Conservation (phyloP, 768 basidiomycete species). For the Naganishia vishniacii region DNA sequence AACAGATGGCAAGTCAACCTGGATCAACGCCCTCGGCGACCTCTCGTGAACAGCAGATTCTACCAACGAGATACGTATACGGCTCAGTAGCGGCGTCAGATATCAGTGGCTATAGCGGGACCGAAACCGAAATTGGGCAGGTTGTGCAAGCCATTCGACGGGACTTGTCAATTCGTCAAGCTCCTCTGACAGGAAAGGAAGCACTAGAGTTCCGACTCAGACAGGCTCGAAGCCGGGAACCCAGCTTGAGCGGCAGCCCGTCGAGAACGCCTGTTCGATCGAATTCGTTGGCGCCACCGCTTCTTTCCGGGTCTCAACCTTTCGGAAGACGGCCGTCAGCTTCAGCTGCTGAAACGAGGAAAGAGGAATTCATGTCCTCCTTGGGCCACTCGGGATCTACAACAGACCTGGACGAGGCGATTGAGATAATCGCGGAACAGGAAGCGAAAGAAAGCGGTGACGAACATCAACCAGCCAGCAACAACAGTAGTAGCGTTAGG, state of each 20-base stretch:
- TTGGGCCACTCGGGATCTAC: background rate
- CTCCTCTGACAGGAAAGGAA: background rate
- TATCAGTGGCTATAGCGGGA: conserved; percentile 20
- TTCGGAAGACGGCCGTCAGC: conserved; percentile 13
- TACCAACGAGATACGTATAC: conserved; percentile 1
- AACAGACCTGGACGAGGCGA: background rate
- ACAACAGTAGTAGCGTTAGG: no score
- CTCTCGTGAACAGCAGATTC: conserved; percentile 11
- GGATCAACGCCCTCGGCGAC: background rate
- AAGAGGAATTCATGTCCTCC: background rate
- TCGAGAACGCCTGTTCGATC: background rate
- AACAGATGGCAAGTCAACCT: no score
- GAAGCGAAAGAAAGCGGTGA: background rate
- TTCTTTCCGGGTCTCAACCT: background rate
- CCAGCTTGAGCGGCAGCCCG: background rate
- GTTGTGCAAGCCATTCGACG: conserved; percentile 25
- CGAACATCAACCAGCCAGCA: background rate
- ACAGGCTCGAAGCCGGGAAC: background rate
- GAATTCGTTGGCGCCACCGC: conserved; percentile 10
- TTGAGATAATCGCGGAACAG: background rate
- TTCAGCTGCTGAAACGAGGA: background rate
- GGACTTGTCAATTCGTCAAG: conserved; percentile 18
- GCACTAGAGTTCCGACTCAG: background rate
- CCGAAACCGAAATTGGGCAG: conserved; percentile 24
- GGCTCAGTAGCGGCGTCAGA: conserved; percentile 21